Evolutionary conservation across 495 filamentous ascomycete genomes (phyloP).

Genomic region (Aspergillus hancockii): DNA sequence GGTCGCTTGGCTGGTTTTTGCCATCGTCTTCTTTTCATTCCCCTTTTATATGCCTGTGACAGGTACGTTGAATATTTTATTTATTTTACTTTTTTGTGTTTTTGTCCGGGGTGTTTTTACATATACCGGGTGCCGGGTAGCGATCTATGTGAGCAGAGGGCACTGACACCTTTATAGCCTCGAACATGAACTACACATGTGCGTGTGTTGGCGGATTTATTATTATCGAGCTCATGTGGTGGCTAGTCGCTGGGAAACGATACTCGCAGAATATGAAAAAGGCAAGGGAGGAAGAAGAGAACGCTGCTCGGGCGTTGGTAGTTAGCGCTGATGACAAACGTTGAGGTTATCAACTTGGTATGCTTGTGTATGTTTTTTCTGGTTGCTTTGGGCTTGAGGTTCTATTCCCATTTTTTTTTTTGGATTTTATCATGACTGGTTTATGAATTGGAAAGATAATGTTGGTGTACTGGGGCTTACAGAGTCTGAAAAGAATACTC

Average conservation of each 20-base stretch:
- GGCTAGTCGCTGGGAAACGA: constrained; percentile 37
- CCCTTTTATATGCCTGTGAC: constrained; percentile 58
- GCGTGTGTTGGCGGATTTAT: constrained; percentile 62
- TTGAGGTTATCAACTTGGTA: no score
- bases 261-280: constrained; percentile 34
- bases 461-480: not conserved
- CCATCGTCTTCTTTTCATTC: constrained; percentile 72
- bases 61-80: constrained; percentile 18
- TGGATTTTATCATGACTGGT: not conserved
- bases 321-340: constrained; percentile 9
- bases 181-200: constrained; percentile 72
- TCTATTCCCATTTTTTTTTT: not conserved
- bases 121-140: not conserved
- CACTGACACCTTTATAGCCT: constrained; percentile 24
- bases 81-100: not conserved
- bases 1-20: constrained; percentile 38
- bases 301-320: constrained; percentile 5
- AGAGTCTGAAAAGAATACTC: not conserved
- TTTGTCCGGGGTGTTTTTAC: not conserved
- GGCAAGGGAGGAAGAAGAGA: constrained; percentile 25
- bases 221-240: constrained; percentile 41
- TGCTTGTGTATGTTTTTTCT: not conserved
- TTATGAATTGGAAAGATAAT: not conserved
- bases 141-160: not conserved
- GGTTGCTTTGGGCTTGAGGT: not conserved